Percentiles rank a stretch among this genome's conserved stretches.
Conservation (phyloP, 139 green algal species). For the Yamagishiella unicocca region DNA sequence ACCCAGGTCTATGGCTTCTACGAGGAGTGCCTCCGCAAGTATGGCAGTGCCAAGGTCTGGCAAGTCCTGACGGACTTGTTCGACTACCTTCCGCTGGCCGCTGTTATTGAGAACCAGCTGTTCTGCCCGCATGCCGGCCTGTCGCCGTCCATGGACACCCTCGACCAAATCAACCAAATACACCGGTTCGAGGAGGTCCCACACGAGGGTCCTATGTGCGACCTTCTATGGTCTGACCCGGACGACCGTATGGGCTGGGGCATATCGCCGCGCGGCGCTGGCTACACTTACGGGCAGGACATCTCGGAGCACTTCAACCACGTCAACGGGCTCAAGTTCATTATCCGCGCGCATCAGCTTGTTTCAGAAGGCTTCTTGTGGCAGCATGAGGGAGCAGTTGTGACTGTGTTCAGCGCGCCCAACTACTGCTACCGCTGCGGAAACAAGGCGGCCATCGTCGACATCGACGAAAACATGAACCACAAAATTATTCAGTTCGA, state of each 20-base stretch:
- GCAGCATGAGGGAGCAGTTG: constrained; percentile 88
- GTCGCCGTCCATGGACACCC: constrained; percentile 95
- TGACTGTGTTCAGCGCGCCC: constrained; percentile 97
- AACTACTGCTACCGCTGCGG: constrained; percentile 99
- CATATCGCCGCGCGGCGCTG: constrained; percentile 89
- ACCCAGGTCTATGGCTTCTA: constrained; percentile 99
- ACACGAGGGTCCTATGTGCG: constrained; percentile 95
- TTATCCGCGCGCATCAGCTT: constrained; percentile 98
- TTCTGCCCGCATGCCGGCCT: constrained; percentile 94
- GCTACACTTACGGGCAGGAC: constrained; percentile 89
- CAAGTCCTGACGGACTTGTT: constrained; percentile 99
- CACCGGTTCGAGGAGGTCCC: constrained; percentile 87
- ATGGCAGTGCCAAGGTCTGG: constrained; percentile 98
- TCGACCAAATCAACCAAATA: constrained; percentile 90
- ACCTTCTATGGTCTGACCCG: constrained; percentile 98
- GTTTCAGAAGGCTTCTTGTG: constrained; percentile 94
- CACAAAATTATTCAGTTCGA: constrained; percentile 79
- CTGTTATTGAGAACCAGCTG: constrained; percentile 95
- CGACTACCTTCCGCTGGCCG: constrained; percentile 92
- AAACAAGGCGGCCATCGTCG: constrained; percentile 76
- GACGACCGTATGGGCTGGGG: constrained; percentile 98
- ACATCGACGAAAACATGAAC: constrained; percentile 79
- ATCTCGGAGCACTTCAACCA: constrained; percentile 96
- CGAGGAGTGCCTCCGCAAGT: constrained; percentile 99
- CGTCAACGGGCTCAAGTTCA: constrained; percentile 95